phyloP scores from a whole-genome alignment of 2,329 filamentous ascomycete genomes.

The Cryoendolithus antarcticus region DNA sequence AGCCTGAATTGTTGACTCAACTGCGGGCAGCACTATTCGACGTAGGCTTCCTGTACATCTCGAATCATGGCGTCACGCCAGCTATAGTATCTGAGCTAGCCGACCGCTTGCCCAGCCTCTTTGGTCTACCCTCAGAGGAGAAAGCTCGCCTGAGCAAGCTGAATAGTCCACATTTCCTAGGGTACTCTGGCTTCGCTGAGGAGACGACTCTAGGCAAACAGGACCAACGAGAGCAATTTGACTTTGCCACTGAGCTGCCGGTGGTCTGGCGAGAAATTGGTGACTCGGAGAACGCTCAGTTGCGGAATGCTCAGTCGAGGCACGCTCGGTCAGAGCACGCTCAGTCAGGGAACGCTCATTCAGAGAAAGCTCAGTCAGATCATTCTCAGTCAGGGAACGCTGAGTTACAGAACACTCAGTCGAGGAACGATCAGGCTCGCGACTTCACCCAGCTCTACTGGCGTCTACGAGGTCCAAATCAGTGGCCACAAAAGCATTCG shows the following conservation, averaged over 20 bases:
- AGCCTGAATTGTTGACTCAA: conserved; percentile 27
- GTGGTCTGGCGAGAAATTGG: conserved; percentile 31
- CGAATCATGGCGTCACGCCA: conserved; percentile 35
- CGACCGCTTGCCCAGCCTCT: conserved; percentile 31
- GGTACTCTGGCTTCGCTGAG: conserved; percentile 43
- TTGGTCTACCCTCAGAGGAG: conserved; percentile 25
- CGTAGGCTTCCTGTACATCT: conserved; percentile 43
- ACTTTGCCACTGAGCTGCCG: conserved; percentile 45
- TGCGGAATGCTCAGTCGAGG: conserved; percentile 26
- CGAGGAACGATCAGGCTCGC: no score
- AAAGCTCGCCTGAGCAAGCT: conserved; percentile 30
- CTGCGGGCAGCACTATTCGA: conserved; percentile 38
- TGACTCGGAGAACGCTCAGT: conserved; percentile 48
- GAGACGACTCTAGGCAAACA: conserved; percentile 43
- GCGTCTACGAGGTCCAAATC: conserved; percentile 28
- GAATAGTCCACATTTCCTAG: conserved; percentile 49
- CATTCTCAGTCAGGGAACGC: no score
- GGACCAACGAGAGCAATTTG: conserved; percentile 47
- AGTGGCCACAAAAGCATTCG: conserved; percentile 21
- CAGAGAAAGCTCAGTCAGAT: no score
- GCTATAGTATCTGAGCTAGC: conserved; percentile 27
- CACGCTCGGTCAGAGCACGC: no score
- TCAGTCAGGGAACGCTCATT: no score
- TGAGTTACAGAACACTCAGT: no score
- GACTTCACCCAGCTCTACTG: conserved; percentile 28